phyloP scores from a whole-genome alignment of 805 yeast genomes.

The Vanderwaltozyma polyspora region DNA sequence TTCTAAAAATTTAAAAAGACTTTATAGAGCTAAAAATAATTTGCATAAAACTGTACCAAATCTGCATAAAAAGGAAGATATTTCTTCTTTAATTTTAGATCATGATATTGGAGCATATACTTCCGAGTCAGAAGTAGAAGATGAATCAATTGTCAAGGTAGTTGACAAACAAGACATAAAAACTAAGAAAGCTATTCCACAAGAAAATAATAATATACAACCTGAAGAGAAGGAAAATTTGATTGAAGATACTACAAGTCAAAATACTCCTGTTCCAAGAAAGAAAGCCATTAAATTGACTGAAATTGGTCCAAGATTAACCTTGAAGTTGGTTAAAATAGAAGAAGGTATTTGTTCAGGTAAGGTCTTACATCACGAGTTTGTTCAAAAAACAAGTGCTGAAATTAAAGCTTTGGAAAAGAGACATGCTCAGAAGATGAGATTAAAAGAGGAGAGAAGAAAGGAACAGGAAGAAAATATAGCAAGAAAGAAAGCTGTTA shows the following conservation, averaged over 20 bases:
- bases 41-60: slow-evolving; percentile 60
- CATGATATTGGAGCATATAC: slow-evolving; percentile 69
- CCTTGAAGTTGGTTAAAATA: slow-evolving; percentile 64
- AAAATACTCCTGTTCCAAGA: slow-evolving; percentile 22
- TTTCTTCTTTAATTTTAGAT: slow-evolving; percentile 73
- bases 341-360: slow-evolving; percentile 90
- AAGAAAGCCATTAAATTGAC: slow-evolving; percentile 86
- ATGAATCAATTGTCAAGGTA: not conserved
- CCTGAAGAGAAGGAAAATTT: slow-evolving; percentile 5
- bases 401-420: slow-evolving; percentile 56
- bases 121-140: slow-evolving; percentile 89
- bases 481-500: slow-evolving; percentile 58
- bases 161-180: not conserved
- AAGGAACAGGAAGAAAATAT: slow-evolving; percentile 72
- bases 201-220: not conserved
- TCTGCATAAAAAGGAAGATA: slow-evolving; percentile 55
- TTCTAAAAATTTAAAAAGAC: slow-evolving; percentile 57
- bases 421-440: slow-evolving; percentile 50
- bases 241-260: not conserved
- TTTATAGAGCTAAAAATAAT: slow-evolving; percentile 50
- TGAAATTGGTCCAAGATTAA: slow-evolving; percentile 87
- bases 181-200: not conserved
- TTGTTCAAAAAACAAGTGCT: slow-evolving; percentile 46
- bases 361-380: slow-evolving; percentile 75
- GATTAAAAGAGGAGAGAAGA: slow-evolving; percentile 59